phyloP scores from a whole-genome alignment of 2,329 filamentous ascomycete species.

The Rutstroemia sp. region DNA sequence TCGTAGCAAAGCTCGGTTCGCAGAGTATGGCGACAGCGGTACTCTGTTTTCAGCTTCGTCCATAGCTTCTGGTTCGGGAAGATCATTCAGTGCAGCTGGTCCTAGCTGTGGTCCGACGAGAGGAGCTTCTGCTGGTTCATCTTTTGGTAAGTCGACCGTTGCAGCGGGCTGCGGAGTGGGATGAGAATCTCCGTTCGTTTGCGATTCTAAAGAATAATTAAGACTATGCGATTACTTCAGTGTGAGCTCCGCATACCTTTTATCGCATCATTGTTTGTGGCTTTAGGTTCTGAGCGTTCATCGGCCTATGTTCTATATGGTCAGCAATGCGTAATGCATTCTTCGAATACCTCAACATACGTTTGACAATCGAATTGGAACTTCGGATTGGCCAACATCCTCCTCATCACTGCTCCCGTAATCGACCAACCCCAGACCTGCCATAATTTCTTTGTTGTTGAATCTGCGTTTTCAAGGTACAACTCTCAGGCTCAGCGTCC shows the following conservation, averaged over 20 bases:
- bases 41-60: conserved; percentile 26
- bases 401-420: conserved; percentile 35
- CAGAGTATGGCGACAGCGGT: conserved; percentile 56
- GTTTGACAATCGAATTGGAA: conserved; percentile 13
- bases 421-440: conserved; percentile 31
- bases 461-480: neutral
- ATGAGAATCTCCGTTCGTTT: conserved; percentile 9
- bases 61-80: conserved; percentile 1
- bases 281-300: conserved; percentile 11
- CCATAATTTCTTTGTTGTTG: conserved; percentile 16
- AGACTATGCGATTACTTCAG: conserved; percentile 1
- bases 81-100: conserved; percentile 16
- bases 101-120: conserved; percentile 25
- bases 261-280: conserved; percentile 14
- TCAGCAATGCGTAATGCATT: conserved; percentile 14
- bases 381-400: conserved; percentile 19
- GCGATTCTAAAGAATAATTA: conserved; percentile 15
- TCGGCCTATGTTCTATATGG: conserved; percentile 15
- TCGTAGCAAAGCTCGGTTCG: conserved; percentile 56
- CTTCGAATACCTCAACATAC: conserved; percentile 12
- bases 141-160: neutral
- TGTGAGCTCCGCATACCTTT: conserved; percentile 14
- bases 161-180: neutral
- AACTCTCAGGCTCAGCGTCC: neutral
- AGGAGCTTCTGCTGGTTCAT: conserved; percentile 15